Evolutionary conservation across 148 eudicot genomes (phyloP).

Genomic region (Rhododendron ferrugineum): DNA sequence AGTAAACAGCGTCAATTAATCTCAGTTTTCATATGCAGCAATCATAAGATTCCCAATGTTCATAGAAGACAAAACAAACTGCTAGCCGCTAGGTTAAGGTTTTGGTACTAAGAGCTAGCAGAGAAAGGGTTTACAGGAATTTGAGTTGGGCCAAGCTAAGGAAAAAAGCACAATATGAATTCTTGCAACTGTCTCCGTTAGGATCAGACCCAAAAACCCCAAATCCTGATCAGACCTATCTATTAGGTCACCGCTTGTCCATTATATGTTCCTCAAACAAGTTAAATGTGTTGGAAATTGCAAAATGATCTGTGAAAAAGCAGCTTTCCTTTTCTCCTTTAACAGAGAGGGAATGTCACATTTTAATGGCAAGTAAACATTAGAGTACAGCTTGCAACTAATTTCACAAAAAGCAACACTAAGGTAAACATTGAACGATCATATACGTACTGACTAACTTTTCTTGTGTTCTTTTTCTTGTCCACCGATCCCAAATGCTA

Average conservation of each 20-base stretch:
- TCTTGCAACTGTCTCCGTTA: neutral
- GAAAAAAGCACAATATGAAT: neutral
- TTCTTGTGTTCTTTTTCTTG: constrained; percentile 58
- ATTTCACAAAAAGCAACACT: neutral
- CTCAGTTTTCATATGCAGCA: neutral
- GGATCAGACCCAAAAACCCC: neutral
- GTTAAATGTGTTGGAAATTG: neutral
- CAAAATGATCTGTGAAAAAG: neutral
- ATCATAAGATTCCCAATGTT: neutral
- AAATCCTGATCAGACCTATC: neutral
- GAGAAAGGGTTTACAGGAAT: neutral
- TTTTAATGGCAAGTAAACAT: neutral
- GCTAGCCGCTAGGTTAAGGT: neutral
- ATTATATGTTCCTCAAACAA: neutral
- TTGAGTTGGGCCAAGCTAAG: neutral
- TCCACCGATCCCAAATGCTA: constrained; percentile 87
- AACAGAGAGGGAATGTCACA: neutral
- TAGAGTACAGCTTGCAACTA: neutral
- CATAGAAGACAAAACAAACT: neutral
- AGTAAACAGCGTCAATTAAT: neutral
- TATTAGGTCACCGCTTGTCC: neutral
- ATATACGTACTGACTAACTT: constrained; percentile 51
- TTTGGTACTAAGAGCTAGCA: neutral
- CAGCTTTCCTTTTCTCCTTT: neutral
- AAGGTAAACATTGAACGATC: constrained; percentile 10